Base-by-base conservation (phyloP, 179 eudicot genomes). In the Dionaea muscipula region DNA sequence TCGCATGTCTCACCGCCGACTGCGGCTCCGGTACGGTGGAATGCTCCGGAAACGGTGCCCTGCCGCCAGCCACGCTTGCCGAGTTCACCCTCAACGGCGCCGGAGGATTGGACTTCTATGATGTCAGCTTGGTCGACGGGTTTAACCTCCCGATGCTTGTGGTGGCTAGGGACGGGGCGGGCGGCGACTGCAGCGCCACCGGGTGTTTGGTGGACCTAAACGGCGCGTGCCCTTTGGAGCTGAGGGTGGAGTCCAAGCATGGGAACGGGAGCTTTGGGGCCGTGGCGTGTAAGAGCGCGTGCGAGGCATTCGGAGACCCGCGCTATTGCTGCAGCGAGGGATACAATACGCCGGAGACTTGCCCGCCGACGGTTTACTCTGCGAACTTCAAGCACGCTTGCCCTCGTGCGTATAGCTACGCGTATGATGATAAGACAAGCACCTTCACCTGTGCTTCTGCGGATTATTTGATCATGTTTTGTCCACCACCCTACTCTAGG, bases 381-480 rank as follows among this genome's bases (percentile, higher is more conserved):
- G 13, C 7, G 64, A 75, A 59, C 43, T 90, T 90, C 31, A 90
- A 90, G 75, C 61, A 72, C 52, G 85, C 81, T 24, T 86, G 97
- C 38, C 97, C 97, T 1, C 72, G 97, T 4, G 66, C 95, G 12
- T 90, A 90, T 49, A 90, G 97, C 62, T 90, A 86, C 25, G 97
- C 97, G 9, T 90, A 90, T 53, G 97, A 90, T 74, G 97, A 90
- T 53, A 80, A 74, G 75, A 90, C 97, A 2, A 90, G 95, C 50
- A 90, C 95, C 15, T 86, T 90, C 51, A 90, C 95, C 25, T 90
- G 95, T 61, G 75, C 75, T 5, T 38, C 64, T 3, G 91, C 97
- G 0, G 87, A 90, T 47, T 90, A 90, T 35, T 52, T 60, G 17
- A 73, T 90, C 68, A 68, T 90, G 47, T 90, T 90, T 56, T 90